Evolutionary conservation across 139 green algal genomes (phyloP), one percentile per base, ranked within the genome.

Genomic region (Limnomonas spitsbergensis): DNA sequence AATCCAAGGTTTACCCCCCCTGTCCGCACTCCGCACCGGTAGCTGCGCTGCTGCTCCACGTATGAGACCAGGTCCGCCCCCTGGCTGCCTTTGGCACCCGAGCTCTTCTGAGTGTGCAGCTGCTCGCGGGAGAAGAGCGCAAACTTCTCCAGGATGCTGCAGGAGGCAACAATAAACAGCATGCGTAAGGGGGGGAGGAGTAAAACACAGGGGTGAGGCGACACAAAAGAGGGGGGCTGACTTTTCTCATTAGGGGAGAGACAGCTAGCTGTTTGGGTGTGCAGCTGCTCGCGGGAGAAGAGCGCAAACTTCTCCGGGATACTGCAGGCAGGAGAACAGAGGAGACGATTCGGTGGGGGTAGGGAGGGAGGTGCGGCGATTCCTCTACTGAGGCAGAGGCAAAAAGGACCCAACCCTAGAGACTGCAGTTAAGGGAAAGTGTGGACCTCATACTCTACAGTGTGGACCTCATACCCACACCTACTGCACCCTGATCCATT

Each of bases 61-160:
- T 88, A 90, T 3, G 78, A 79, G n/a, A 90, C 81, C 40, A 90
- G 79, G 69, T 90, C 86, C 6, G 77, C 67, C 35, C 35, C 52
- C 26, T 83, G 75, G 68, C 54, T 61, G 6, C 37, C 35, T 2
- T 36, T 75, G 38, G 39, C 67, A 0, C 78, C 79, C 4, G 66
- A 66, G 1, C 9, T 34, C 37, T 80, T 76, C 80, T 88, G 80
- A 38, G 83, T 85, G 66, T 79, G 66, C 76, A 88, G 69, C 75
- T 86, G 77, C 39, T 86, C 47, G 14, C 47, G 14, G 14, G 47
- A 61, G 47, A 29, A 85, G 66, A 86, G 75, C 42, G 72, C 72
- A 52, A 86, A 86, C 0, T 73, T 72, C 52, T 81, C 77, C 47
- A 61, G 47, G 14, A 61, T 14, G 20, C 47, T 61, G 47, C 47